Conservation (phyloP, 805 yeast genomes). For the Saturnispora diversa region DNA sequence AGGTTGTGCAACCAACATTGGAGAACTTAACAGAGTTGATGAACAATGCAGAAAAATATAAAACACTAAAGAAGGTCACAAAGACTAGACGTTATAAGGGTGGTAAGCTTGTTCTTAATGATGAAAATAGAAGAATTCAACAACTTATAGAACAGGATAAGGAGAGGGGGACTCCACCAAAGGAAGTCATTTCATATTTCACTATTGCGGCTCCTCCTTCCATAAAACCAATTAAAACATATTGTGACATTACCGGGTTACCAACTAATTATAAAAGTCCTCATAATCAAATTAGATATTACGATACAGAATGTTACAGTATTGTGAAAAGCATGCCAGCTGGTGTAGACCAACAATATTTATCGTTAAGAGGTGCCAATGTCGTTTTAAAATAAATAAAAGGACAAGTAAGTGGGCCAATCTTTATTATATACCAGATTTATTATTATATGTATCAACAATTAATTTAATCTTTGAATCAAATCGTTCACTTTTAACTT, state of each 20-base stretch:
- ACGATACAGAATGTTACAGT: slow-evolving; percentile 76
- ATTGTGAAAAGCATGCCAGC: slow-evolving; percentile 73
- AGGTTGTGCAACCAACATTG: slow-evolving; percentile 10
- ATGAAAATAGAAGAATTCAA: slow-evolving; percentile 64
- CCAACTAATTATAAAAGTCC: slow-evolving; percentile 71
- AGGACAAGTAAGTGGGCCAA: too few species aligned
- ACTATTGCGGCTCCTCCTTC: slow-evolving; percentile 83
- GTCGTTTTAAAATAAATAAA: slow-evolving; percentile 59
- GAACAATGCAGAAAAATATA: slow-evolving; percentile 46
- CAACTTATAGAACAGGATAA: slow-evolving; percentile 28
- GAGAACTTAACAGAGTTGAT: slow-evolving; percentile 31
- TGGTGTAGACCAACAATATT: slow-evolving; percentile 88
- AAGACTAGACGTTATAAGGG: slow-evolving; percentile 65
- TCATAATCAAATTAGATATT: slow-evolving; percentile 64
- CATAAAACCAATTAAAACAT: slow-evolving; percentile 66
- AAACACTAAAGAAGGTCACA: slow-evolving; percentile 43
- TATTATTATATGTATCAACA: slow-evolving; percentile 22
- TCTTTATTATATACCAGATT: neutral
- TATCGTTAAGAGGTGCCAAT: slow-evolving; percentile 81
- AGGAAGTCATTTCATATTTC: slow-evolving; percentile 54
- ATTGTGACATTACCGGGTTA: slow-evolving; percentile 91
- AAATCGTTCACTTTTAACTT: slow-evolving; percentile 25
- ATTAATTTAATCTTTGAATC: slow-evolving; percentile 23
- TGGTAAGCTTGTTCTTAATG: slow-evolving; percentile 60
- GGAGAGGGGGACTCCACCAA: slow-evolving; percentile 16